A percentile compares a stretch with the other conserved stretches of the same genome.
phyloP scores from a whole-genome alignment of 148 eudicot species.

The Fagopyrum esculentum region DNA sequence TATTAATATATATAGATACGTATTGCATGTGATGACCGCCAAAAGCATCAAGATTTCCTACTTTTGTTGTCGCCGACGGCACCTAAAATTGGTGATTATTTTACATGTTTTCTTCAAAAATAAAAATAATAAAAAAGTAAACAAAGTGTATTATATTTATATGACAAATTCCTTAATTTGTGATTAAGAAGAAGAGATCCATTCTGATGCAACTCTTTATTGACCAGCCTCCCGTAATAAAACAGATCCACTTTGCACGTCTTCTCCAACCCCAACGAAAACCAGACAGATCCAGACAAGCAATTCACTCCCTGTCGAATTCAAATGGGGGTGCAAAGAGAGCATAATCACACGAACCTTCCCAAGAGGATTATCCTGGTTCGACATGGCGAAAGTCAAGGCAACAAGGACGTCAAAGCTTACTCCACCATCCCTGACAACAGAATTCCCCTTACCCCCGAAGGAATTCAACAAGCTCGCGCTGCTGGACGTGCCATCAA shows the following conservation, averaged over 20 bases:
- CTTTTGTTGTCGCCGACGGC: too few species aligned
- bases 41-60: too few species aligned
- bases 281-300: not conserved
- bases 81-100: too few species aligned
- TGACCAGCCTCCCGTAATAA: not conserved
- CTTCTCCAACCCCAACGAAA: not conserved
- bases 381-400: conserved; percentile 81
- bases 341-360: conserved; percentile 15
- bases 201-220: not conserved
- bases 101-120: too few species aligned
- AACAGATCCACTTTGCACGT: not conserved
- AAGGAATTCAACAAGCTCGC: conserved; percentile 43
- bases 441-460: conserved; percentile 49
- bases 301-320: too few species aligned
- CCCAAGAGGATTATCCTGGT: conserved; percentile 79
- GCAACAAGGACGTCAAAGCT: conserved; percentile 47
- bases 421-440: conserved; percentile 60
- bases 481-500: conserved; percentile 43
- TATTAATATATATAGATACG: too few species aligned
- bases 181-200: not conserved
- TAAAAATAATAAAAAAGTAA: too few species aligned
- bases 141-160: too few species aligned
- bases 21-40: too few species aligned
- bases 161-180: not conserved
- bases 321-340: not conserved